Evolutionary conservation across 495 filamentous ascomycete species (phyloP).

Genomic region (Aspergillus baeticus): DNA sequence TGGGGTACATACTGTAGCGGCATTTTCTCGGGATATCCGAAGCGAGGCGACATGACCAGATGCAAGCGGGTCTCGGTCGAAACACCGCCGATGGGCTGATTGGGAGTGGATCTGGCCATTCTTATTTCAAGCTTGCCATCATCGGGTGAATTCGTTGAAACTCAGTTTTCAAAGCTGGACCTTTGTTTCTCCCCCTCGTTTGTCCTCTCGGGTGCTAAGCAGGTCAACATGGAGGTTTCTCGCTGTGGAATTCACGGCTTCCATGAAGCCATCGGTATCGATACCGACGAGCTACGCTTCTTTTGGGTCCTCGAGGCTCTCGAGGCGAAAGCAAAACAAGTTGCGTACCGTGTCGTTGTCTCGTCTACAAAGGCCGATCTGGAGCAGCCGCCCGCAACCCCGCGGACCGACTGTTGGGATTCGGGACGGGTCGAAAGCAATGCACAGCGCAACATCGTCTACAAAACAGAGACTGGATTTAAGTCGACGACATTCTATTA

Average conservation of each 20-base stretch:
- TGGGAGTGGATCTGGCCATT: background rate
- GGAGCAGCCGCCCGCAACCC: background rate
- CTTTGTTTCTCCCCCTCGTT: background rate
- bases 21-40: background rate
- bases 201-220: background rate
- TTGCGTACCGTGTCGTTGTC: constrained; percentile 24
- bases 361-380: constrained; percentile 2
- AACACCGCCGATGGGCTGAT: background rate
- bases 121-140: background rate
- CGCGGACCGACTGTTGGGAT: constrained; percentile 18
- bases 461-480: constrained; percentile 22
- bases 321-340: constrained; percentile 9
- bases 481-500: constrained; percentile 25
- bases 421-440: constrained; percentile 24
- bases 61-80: background rate
- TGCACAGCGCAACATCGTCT: constrained; percentile 27
- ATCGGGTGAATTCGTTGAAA: background rate
- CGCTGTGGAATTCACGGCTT: constrained; percentile 33
- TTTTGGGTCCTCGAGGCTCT: constrained; percentile 22
- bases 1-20: background rate
- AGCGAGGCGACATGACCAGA: background rate
- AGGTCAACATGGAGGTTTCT: constrained; percentile 17
- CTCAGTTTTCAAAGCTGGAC: background rate
- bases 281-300: constrained; percentile 27
- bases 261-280: constrained; percentile 29